Evolutionary conservation across 2,329 filamentous ascomycete species (phyloP).

Genomic region (Akanthomyces lecanii): DNA sequence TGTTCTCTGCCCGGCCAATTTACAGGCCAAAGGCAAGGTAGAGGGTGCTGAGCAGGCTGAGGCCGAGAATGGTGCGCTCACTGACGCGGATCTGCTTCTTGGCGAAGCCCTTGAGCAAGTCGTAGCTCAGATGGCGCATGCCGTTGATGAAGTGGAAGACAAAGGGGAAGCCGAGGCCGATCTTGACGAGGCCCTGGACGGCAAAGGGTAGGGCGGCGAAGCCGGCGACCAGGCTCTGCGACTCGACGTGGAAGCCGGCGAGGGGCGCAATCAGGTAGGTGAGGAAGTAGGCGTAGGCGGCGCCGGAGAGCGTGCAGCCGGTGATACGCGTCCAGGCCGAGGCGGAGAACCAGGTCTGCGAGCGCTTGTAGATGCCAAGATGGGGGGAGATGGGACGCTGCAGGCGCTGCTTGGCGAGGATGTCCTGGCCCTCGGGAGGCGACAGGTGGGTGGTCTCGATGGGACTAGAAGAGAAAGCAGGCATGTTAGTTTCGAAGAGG

Average conservation of each 20-base stretch:
- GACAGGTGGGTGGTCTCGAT: constrained; percentile 56
- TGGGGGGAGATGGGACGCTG: constrained; percentile 81
- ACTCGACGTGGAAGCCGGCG: constrained; percentile 61
- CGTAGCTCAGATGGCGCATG: constrained; percentile 50
- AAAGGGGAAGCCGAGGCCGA: constrained; percentile 55
- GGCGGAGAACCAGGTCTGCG: constrained; percentile 79
- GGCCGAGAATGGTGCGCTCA: constrained; percentile 47
- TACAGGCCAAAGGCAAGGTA: constrained; percentile 48
- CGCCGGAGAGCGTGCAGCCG: constrained; percentile 66
- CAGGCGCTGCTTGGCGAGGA: constrained; percentile 78
- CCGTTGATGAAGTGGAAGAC: constrained; percentile 55
- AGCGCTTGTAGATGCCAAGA: constrained; percentile 77
- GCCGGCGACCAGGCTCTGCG: constrained; percentile 54
- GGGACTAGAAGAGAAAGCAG: constrained; percentile 30
- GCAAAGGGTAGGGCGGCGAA: constrained; percentile 56
- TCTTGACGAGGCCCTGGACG: constrained; percentile 55
- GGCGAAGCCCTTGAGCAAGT: constrained; percentile 47
- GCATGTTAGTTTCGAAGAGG: neutral
- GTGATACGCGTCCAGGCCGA: constrained; percentile 77
- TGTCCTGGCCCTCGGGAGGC: constrained; percentile 48
- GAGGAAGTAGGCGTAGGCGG: constrained; percentile 74
- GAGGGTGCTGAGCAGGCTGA: constrained; percentile 38
- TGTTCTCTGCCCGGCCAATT: constrained; percentile 2
- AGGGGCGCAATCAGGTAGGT: constrained; percentile 78
- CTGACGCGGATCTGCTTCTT: constrained; percentile 43